These are phyloP conservation scores for Periconia sp. DNA, from an alignment of 2,329 filamentous ascomycete genomes.

Conservation along the genomic window DNA sequence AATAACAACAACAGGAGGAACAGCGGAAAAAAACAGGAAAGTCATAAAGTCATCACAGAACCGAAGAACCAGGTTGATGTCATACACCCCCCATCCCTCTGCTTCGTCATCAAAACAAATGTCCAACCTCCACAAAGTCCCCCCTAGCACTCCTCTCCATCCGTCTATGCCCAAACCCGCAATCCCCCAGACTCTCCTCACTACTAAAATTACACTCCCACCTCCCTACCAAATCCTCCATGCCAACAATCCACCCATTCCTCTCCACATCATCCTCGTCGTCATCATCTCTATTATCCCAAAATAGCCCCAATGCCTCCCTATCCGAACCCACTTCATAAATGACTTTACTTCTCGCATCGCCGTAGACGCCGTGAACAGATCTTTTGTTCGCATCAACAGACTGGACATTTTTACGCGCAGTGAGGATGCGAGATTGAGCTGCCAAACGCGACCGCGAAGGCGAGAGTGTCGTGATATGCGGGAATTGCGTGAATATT, in stretches of 20 bases:
- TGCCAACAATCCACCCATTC: conserved; percentile 27
- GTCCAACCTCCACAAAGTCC: too few species aligned
- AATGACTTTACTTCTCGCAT: conserved; percentile 58
- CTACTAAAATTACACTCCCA: conserved; percentile 6
- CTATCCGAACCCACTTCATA: conserved; percentile 63
- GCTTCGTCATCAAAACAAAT: too few species aligned
- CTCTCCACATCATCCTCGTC: conserved; percentile 9
- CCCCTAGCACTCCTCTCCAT: too few species aligned
- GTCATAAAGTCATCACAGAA: too few species aligned
- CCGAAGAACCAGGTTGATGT: too few species aligned
- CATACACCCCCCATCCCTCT: too few species aligned
- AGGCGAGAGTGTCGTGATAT: conserved; percentile 27
- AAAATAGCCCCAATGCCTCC: not conserved
- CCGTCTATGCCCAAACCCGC: conserved; percentile 2
- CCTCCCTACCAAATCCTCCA: conserved; percentile 26
- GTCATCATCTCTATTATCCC: conserved; percentile 8
- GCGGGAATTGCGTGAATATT: conserved; percentile 4
- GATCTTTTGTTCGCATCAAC: conserved; percentile 59
- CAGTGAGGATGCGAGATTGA: conserved; percentile 65
- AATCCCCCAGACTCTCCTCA: conserved; percentile 9
- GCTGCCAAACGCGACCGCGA: conserved; percentile 66
- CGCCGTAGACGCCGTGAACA: conserved; percentile 57
- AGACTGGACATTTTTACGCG: conserved; percentile 52
- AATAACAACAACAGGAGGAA: too few species aligned
- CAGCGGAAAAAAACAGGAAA: too few species aligned